phyloP scores from a whole-genome alignment of 495 filamentous ascomycete species.

The Geopyxis carbonaria region DNA sequence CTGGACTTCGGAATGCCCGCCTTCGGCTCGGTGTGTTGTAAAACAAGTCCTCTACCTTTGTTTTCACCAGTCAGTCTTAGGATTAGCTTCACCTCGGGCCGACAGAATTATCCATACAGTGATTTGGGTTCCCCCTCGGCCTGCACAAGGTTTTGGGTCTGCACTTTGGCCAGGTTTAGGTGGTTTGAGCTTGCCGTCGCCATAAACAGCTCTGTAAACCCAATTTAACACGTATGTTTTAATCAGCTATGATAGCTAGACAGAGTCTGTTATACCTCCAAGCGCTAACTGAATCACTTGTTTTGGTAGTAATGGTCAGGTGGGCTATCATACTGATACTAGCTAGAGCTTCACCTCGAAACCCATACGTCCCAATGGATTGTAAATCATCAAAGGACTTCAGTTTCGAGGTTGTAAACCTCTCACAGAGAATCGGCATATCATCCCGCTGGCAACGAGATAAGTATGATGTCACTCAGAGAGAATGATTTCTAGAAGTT shows the following conservation, averaged over 20 bases:
- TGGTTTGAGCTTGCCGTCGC: slow-evolving; percentile 64
- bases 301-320: slow-evolving; percentile 85
- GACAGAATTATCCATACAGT: slow-evolving; percentile 36
- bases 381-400: slow-evolving; percentile 88
- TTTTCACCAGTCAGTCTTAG: background rate
- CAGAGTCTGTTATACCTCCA: slow-evolving; percentile 35
- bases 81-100: background rate
- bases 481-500: background rate
- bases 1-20: slow-evolving; percentile 74
- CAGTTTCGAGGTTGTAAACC: slow-evolving; percentile 93
- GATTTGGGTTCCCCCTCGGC: slow-evolving; percentile 89
- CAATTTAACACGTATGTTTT: slow-evolving; percentile 3
- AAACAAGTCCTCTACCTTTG: slow-evolving; percentile 81
- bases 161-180: slow-evolving; percentile 82
- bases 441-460: slow-evolving; percentile 67
- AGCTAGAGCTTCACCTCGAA: slow-evolving; percentile 88
- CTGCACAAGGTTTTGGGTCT: slow-evolving; percentile 77
- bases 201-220: slow-evolving; percentile 48
- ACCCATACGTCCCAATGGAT: slow-evolving; percentile 88
- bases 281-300: slow-evolving; percentile 71
- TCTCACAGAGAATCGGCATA: slow-evolving; percentile 80
- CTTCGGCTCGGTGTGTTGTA: slow-evolving; percentile 86
- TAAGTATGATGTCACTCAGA: too few species aligned
- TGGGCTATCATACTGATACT: slow-evolving; percentile 99
- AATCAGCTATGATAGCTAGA: slow-evolving; percentile 1